A percentile compares a stretch with the other conserved stretches of the same genome.
phyloP scores from a whole-genome alignment of 768 basidiomycete species.

The Strobilomyces dryophilus region DNA sequence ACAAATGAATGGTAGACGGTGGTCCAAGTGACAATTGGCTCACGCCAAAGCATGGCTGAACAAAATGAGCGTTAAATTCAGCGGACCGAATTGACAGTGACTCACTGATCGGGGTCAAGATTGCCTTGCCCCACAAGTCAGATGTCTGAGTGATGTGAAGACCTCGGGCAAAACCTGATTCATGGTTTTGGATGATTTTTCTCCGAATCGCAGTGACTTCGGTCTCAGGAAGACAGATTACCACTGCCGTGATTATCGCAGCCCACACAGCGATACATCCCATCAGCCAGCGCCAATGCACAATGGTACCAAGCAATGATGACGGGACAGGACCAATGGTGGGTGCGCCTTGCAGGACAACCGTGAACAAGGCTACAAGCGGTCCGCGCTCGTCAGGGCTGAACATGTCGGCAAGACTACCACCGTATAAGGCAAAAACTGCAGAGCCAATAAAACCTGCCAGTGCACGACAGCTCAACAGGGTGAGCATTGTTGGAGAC shows the following conservation, averaged over 20 bases:
- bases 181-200: conserved; percentile 8
- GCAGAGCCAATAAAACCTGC: conserved; percentile 20
- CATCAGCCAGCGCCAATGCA: conserved; percentile 24
- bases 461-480: conserved; percentile 20
- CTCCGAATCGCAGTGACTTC: conserved; percentile 16
- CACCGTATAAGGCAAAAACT: conserved; percentile 22
- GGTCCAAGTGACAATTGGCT: conserved; percentile 25
- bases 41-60: conserved; percentile 17
- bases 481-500: conserved; percentile 14
- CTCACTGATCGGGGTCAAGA: conserved; percentile 18
- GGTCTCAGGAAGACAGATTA: conserved; percentile 20
- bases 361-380: conserved; percentile 22
- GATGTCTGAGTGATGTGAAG: background rate
- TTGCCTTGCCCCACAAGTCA: conserved; percentile 11
- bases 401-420: conserved; percentile 24
- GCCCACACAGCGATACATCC: conserved; percentile 19
- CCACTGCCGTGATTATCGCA: conserved; percentile 12
- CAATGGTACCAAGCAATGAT: conserved; percentile 15
- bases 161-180: background rate
- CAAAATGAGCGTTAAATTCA: background rate
- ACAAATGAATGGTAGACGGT: conserved; percentile 22
- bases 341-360: conserved; percentile 25
- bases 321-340: conserved; percentile 27
- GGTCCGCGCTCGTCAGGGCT: conserved; percentile 20
- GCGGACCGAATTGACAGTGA: background rate